Evolutionary conservation across 139 green algal genomes (phyloP), one percentile per base, ranked within the genome.

Genomic region (Chlorella ohadii): DNA sequence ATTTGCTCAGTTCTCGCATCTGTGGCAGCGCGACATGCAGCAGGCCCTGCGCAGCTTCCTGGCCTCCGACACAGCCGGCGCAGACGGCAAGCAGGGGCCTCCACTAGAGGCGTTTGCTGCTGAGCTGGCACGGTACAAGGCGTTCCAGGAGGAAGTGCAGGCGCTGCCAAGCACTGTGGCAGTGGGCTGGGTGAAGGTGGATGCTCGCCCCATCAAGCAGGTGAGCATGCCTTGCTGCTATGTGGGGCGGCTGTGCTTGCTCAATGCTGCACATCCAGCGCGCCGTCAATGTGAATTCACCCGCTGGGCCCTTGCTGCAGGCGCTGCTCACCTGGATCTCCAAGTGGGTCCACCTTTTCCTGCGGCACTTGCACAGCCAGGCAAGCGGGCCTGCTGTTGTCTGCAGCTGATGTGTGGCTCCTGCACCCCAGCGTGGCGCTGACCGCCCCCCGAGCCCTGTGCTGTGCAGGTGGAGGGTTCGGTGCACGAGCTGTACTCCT

Each of bases 321-420:
- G 84, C 86, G 4, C 79, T 95, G 28, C 78, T 77, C 34, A 94
- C 89, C 27, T 93, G 89, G 90, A 89, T 87, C 0, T 89, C 92
- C 59, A 95, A 95, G 77, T 98, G 95, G 95, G 91, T 94, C 27
- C 96, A 96, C 89, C 88, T 97, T 3, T 98, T 92, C 88, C 96
- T 94, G 4, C 89, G 96, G 64, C 94, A 96, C 90, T 86, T 98
- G 63, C 91, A 96, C 79, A 85, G 64, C 79, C 87, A 88, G 87
- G 90, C 85, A 41, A 4, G 77, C 1, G 20, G 36, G 28, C 1
- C 38, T 36, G 39, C 23, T 25, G 33, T 55, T 55, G 6, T 66
- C n/a, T n/a, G n/a, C n/a, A n/a, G n/a, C n/a, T n/a, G n/a, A n/a
- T n/a, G n/a, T n/a, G n/a, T n/a, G n/a, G n/a, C n/a, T n/a, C n/a